Conservation (phyloP, 2,329 filamentous ascomycete genomes). For the Fusarium graminum region DNA sequence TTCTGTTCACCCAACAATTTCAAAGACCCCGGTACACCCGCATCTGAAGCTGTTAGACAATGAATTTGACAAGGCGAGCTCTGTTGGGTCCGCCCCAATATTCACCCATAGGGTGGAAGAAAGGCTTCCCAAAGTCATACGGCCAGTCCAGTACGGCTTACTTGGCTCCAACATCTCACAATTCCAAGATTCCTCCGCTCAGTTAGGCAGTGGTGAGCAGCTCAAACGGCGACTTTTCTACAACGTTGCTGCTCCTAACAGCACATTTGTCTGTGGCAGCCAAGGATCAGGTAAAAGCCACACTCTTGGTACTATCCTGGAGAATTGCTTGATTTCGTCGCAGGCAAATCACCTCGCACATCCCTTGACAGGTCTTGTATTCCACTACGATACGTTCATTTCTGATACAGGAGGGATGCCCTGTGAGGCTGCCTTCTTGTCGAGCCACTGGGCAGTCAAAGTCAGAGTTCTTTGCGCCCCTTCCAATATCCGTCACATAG, state of each 20-base stretch:
- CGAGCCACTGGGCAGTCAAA: background rate
- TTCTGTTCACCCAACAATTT: background rate
- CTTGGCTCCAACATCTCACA: background rate
- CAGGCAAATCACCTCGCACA: background rate
- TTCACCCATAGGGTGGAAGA: background rate
- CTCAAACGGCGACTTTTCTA: background rate
- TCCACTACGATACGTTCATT: constrained; percentile 6
- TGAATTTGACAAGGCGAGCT: rapidly evolving
- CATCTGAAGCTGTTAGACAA: background rate
- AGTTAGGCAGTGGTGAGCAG: rapidly evolving
- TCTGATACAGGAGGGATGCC: background rate
- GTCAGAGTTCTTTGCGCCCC: constrained; percentile 3
- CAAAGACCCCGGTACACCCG: background rate
- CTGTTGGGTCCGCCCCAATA: rapidly evolving
- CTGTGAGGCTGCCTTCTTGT: background rate
- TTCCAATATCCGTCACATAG: background rate
- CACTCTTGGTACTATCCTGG: background rate
- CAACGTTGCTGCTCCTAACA: background rate
- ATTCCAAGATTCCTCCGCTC: background rate
- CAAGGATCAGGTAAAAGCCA: constrained; percentile 14
- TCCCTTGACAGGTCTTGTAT: background rate
- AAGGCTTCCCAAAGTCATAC: background rate
- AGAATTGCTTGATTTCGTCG: background rate
- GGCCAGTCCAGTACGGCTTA: background rate
- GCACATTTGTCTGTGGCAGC: background rate